These are phyloP conservation scores for Mentha longifolia DNA, from an alignment of 257 asterid species.

Conservation along the genomic window DNA sequence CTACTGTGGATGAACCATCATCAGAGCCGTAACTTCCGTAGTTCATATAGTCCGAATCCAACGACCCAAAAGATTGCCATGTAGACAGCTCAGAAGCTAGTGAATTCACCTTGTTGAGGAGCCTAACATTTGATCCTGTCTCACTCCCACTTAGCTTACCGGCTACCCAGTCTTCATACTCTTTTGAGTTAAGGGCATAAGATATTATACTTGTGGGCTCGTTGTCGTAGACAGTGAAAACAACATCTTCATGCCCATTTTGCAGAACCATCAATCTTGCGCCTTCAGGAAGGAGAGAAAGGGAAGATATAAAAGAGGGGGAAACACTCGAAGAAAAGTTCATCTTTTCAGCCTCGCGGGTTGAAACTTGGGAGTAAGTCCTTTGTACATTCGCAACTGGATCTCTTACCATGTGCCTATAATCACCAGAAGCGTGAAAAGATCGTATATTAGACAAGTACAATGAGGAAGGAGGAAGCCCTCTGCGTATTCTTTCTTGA, in stretches of 20 bases:
- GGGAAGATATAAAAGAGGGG: constrained; percentile 55
- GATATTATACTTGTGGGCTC: constrained; percentile 94
- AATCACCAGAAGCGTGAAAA: constrained; percentile 94
- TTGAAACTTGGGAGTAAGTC: constrained; percentile 57
- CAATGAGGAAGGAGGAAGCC: constrained; percentile 67
- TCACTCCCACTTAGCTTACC: constrained; percentile 46
- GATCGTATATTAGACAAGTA: constrained; percentile 63
- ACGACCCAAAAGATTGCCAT: constrained; percentile 73
- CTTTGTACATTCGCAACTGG: constrained; percentile 61
- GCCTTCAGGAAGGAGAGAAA: constrained; percentile 73
- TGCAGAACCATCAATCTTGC: constrained; percentile 70
- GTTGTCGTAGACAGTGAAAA: constrained; percentile 68
- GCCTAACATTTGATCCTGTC: constrained; percentile 42
- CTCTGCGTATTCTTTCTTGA: constrained; percentile 71
- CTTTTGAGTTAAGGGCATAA: constrained; percentile 71
- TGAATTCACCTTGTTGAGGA: constrained; percentile 45
- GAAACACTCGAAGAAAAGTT: constrained; percentile 44
- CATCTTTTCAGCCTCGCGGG: constrained; percentile 56
- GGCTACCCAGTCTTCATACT: constrained; percentile 61
- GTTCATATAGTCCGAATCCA: constrained; percentile 64
- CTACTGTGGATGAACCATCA: constrained; percentile 51
- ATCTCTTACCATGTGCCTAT: constrained; percentile 78
- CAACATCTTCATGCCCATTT: constrained; percentile 49
- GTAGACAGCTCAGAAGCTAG: constrained; percentile 56
- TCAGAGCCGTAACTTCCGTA: constrained; percentile 60